Evolutionary conservation across 2,329 filamentous ascomycete genomes (phyloP), one percentile per base, ranked within the genome.

Genomic region (Colletotrichum scovillei): DNA sequence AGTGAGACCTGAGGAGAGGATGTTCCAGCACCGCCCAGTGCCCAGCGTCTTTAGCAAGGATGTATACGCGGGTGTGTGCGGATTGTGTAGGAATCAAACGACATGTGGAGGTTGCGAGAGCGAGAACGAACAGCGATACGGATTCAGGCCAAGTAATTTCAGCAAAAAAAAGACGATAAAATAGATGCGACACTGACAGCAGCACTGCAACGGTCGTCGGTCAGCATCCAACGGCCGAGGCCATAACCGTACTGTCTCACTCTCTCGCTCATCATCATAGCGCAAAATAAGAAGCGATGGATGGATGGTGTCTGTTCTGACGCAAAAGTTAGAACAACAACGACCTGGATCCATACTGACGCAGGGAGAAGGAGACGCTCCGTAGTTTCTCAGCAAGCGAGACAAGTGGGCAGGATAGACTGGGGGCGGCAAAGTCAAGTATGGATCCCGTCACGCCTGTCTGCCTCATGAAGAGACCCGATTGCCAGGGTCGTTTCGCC

Each of bases 331-430:
- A 42, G 42, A 49, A n/a, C 42, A 49, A 49, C 42, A 49, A 49
- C 42, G 42, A 22, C 7, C 42, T 32, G 58, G 57, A 55, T 55
- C 62, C 65, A 63, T 59, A 32, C 24, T 63, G 65, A 72, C 58
- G 69, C 69, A 72, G 65, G 69, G 69, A 72, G 65, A 53, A 63
- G 64, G 58, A 69, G 69, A 68, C 65, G 19, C 42, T 26, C 60
- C 60, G 53, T 38, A 53, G n/a, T 32, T 64, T 12, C 30, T 30
- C 32, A 55, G 52, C 38, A 64, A 72, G 66, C 58, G 58, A 69
- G 64, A 69, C 69, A 72, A 57, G 52, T 38, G 59, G 57, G 22
- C 59, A 49, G 70, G 60, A 56, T 30, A 26, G 52, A 57, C 59
- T 62, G 55, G 67, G 32, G 52, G 59, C n/a, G 59, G 59, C 46